phyloP scores from a whole-genome alignment of 139 green algal genomes.

The Micromonas commoda region DNA sequence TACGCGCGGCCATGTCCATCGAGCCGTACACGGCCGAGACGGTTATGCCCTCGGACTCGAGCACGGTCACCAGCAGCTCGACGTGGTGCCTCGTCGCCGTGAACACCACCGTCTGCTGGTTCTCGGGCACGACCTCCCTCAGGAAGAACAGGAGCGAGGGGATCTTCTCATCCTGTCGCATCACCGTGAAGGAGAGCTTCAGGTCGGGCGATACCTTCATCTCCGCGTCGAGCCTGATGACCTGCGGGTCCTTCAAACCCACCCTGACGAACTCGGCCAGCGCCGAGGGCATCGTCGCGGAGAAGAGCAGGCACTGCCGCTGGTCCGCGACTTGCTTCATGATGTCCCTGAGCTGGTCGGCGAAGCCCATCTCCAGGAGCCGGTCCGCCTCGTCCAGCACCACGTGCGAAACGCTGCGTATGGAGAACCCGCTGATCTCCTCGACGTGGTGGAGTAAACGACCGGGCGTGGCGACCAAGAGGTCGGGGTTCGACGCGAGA shows the following conservation, averaged over 20 bases:
- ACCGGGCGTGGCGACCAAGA: slow-evolving; percentile 90
- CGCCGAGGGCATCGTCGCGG: slow-evolving; percentile 77
- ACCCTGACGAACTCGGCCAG: slow-evolving; percentile 89
- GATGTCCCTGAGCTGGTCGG: slow-evolving; percentile 77
- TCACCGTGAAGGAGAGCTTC: slow-evolving; percentile 50
- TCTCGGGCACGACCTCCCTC: slow-evolving; percentile 56
- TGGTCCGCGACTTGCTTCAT: slow-evolving; percentile 54
- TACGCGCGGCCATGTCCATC: slow-evolving; percentile 94
- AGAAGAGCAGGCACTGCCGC: slow-evolving; percentile 82
- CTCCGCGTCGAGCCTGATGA: slow-evolving; percentile 91
- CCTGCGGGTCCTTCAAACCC: slow-evolving; percentile 72
- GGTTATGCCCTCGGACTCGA: slow-evolving; percentile 60
- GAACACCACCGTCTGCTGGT: slow-evolving; percentile 62
- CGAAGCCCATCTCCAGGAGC: slow-evolving; percentile 98
- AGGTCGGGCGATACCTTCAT: slow-evolving; percentile 80
- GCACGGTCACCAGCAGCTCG: slow-evolving; percentile 73
- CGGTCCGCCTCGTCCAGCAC: slow-evolving; percentile 94
- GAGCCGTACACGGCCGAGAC: slow-evolving; percentile 72
- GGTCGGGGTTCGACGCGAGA: slow-evolving; percentile 82
- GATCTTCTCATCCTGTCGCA: slow-evolving; percentile 78
- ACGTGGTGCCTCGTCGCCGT: slow-evolving; percentile 85
- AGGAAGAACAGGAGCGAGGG: slow-evolving; percentile 84
- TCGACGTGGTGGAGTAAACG: slow-evolving; percentile 90
- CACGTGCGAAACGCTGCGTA: slow-evolving; percentile 63
- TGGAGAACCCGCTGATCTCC: slow-evolving; percentile 60